A percentile compares a stretch with the other conserved stretches of the same genome.
Evolutionary conservation across 2,329 filamentous ascomycete species (phyloP).

Genomic region (Fusarium citri): DNA sequence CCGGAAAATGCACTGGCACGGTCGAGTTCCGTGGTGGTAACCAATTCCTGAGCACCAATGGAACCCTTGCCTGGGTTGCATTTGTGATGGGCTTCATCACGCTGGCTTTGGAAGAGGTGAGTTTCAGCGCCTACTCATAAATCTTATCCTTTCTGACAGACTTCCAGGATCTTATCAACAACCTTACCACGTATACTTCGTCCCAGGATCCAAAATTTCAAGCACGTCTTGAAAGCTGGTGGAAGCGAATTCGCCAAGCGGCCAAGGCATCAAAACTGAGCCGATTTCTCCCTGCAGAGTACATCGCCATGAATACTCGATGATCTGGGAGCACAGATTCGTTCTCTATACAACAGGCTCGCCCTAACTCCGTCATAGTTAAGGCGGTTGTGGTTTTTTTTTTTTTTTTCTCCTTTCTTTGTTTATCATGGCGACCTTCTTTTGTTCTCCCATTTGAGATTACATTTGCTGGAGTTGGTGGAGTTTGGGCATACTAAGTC

Average conservation of each 20-base stretch:
- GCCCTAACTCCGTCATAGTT: not conserved
- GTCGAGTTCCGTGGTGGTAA: constrained; percentile 56
- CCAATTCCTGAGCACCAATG: constrained; percentile 53
- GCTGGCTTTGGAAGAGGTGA: constrained; percentile 51
- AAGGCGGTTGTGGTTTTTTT: constrained; percentile 6
- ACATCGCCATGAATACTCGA: constrained; percentile 49
- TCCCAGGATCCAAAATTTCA: constrained; percentile 48
- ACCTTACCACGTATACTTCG: constrained; percentile 44
- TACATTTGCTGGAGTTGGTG: constrained; percentile 10
- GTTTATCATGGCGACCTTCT: not conserved
- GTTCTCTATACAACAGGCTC: constrained; percentile 7
- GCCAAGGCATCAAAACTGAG: constrained; percentile 52
- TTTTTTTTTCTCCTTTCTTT: constrained; percentile 1
- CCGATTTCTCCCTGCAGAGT: constrained; percentile 51
- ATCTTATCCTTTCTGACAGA: constrained; percentile 13
- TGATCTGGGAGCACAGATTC: constrained; percentile 22
- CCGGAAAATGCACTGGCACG: constrained; percentile 52
- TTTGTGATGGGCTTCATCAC: constrained; percentile 55
- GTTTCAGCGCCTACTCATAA: not conserved
- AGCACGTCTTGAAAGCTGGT: constrained; percentile 50
- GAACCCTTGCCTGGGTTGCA: constrained; percentile 54
- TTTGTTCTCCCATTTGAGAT: not conserved
- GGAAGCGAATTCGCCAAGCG: constrained; percentile 50
- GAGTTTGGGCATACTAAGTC: constrained; percentile 11
- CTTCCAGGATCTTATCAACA: constrained; percentile 49